Evolutionary conservation across 176 grass and related monocot species (phyloP), one percentile per base, ranked within the genome.

Genomic region (Phyllostachys edulis): DNA sequence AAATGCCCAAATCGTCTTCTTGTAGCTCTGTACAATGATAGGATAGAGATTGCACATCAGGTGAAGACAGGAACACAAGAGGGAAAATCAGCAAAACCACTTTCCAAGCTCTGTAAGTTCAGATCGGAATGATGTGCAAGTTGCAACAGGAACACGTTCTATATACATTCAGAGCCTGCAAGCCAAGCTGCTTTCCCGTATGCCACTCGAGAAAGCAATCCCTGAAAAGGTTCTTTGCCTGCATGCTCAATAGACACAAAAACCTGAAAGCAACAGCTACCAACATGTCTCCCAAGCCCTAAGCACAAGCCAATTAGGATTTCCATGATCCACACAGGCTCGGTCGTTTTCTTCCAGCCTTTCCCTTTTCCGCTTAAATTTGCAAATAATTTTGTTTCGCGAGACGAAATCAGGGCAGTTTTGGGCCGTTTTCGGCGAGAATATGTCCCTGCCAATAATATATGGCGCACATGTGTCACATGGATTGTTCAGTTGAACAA

Each of bases 241-340:
- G 56, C 57, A 63, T n/a, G 27, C 16, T 32, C 24, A 4, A 36
- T 52, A 42, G 9, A 11, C 15, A 21, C 7, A 23, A 51, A 74
- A 61, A 72, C 32, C 39, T 20, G 71, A 84, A 66, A 76, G 60
- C 71, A 75, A 84, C 45, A 5, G 47, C 9, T 52, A 81, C n/a
- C 66, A 20, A 40, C 65, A 56, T 69, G 66, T 18, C 79, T n/a
- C 49, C 50, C 3, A 18, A 32, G 6, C 9, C 20, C 71, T 36
- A 17, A 20, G 47, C 47, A 54, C 7, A 34, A 17, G 26, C 3
- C 70, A 73, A 34, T 17, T 52, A 14, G 7, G 69, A 24, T 56
- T 56, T 56, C 54, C 54, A 57, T n/a, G 54, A 57, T 57, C 54
- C 54, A 57, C 56, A 59, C 9, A 23, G 23, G 21, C 56, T 59